Evolutionary conservation across 192 early-diverging fungal genomes (phyloP), one percentile per base, ranked within the genome.

Genomic region (Funneliformis mosseae): DNA sequence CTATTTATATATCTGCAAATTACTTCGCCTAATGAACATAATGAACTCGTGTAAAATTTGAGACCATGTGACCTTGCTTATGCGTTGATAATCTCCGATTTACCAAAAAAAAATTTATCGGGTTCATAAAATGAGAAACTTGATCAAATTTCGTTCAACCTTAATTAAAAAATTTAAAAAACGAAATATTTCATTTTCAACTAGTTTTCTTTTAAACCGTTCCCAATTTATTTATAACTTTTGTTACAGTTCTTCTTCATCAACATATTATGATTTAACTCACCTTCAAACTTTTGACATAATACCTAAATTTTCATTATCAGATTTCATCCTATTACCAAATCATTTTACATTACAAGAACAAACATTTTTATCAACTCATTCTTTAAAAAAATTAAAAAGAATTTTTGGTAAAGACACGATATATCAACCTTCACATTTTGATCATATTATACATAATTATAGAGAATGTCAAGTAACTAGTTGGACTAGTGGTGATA

Each of bases 391-490:
- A 43, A 89, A 89, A 63, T 72, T 89, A 21, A 87, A 86, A 60
- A 84, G 88, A 14, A 75, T 81, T 3, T 76, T 89, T 3, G 88
- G 88, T 9, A 83, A 81, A 61, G 64, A 81, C 43, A 77, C 85
- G 18, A 75, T 80, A 7, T 95, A 95, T 78, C 87, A 90, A 77
- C 87, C 89, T 81, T 90, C 88, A 21, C 95, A 96, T 77, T 94
- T 94, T 83, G 95, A 96, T 83, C 87, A 87, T 25, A 89, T 94
- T 33, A 96, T 95, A 50, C 88, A 86, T 45, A 85, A 91, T 46
- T 94, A 94, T 75, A 84, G 90, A 61, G 92, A 93, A 82, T 92
- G 90, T 77, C 90, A 90, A 41, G 91, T 92, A 33, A 88, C 90
- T n/a, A 84, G 88, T 12, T 93, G 93, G 93, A 71, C 76, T 4